These are phyloP conservation scores for Claviceps spartinae DNA, from an alignment of 2,329 filamentous ascomycete species.

Conservation along the genomic window DNA sequence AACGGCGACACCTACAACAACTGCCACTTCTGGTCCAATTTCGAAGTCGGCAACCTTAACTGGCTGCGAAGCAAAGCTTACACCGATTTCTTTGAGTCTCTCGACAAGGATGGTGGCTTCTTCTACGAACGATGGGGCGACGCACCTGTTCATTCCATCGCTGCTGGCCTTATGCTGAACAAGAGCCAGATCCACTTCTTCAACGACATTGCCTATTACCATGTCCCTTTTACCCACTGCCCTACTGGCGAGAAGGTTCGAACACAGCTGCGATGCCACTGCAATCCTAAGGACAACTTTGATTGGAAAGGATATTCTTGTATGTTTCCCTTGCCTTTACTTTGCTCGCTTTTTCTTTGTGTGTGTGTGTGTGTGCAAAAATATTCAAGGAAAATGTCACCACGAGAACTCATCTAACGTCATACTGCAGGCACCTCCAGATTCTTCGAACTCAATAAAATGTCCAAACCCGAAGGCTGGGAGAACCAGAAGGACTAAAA, in stretches of 20 bases:
- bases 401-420: not conserved
- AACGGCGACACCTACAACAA: slow-evolving; percentile 86
- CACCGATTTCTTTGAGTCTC: slow-evolving; percentile 74
- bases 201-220: slow-evolving; percentile 96
- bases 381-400: too few species aligned
- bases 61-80: slow-evolving; percentile 89
- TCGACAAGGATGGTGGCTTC: slow-evolving; percentile 89
- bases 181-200: slow-evolving; percentile 98
- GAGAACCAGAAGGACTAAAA: slow-evolving; percentile 25
- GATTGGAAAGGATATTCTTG: slow-evolving; percentile 99
- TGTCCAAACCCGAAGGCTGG: slow-evolving; percentile 76
- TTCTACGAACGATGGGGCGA: slow-evolving; percentile 99
- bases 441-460: slow-evolving; percentile 71
- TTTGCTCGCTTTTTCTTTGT: not conserved
- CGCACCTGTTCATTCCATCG: slow-evolving; percentile 96
- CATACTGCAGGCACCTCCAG: slow-evolving; percentile 45
- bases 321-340: slow-evolving; percentile 31
- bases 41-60: slow-evolving; percentile 85
- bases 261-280: slow-evolving; percentile 79
- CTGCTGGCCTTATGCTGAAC: slow-evolving; percentile 70
- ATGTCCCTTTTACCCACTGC: slow-evolving; percentile 96
- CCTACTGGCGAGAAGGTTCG: slow-evolving; percentile 79
- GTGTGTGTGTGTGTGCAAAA: too few species aligned
- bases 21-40: slow-evolving; percentile 99
- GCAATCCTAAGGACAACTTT: slow-evolving; percentile 93